A percentile compares a stretch with the other conserved stretches of the same genome.
phyloP scores from a whole-genome alignment of 768 basidiomycete species.

The Termitomyces sp. region DNA sequence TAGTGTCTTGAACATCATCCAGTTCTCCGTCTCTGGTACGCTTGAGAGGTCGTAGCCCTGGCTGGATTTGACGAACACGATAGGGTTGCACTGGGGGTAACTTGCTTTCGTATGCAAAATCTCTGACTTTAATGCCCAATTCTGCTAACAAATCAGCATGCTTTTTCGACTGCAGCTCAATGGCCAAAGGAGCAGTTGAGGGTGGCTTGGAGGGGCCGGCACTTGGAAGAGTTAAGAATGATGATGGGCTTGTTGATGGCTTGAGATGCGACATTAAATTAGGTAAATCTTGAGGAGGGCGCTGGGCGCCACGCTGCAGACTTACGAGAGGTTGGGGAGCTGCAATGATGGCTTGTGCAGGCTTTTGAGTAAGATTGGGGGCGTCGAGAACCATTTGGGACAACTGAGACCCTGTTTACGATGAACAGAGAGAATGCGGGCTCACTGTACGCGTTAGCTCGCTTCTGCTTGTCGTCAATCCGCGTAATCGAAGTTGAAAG shows the following conservation, averaged over 20 bases:
- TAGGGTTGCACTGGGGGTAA: slow-evolving; percentile 56
- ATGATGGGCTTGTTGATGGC: slow-evolving; percentile 7
- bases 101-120: slow-evolving; percentile 67
- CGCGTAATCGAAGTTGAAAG: neutral
- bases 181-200: slow-evolving; percentile 17
- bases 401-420: slow-evolving; percentile 8
- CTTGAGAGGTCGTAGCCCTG: slow-evolving; percentile 26
- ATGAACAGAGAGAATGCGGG: neutral
- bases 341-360: slow-evolving; percentile 7
- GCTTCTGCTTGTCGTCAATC: neutral
- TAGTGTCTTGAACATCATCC: slow-evolving; percentile 9
- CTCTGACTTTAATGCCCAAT: slow-evolving; percentile 42
- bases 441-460: neutral
- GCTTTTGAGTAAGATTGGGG: slow-evolving; percentile 12
- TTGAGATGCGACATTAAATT: slow-evolving; percentile 17
- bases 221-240: slow-evolving; percentile 1
- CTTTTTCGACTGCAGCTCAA: slow-evolving; percentile 15
- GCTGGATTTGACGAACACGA: slow-evolving; percentile 43
- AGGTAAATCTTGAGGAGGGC: slow-evolving; percentile 26
- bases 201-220: slow-evolving; percentile 12
- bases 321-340: slow-evolving; percentile 25
- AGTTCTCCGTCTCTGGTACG: slow-evolving; percentile 21
- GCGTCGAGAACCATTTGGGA: slow-evolving; percentile 11
- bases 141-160: slow-evolving; percentile 19
- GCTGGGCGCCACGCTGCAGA: slow-evolving; percentile 23